Evolutionary conservation across 1,284 basidiomycete genomes (phyloP).

Genomic region (Sphaerobolus stellatus): DNA sequence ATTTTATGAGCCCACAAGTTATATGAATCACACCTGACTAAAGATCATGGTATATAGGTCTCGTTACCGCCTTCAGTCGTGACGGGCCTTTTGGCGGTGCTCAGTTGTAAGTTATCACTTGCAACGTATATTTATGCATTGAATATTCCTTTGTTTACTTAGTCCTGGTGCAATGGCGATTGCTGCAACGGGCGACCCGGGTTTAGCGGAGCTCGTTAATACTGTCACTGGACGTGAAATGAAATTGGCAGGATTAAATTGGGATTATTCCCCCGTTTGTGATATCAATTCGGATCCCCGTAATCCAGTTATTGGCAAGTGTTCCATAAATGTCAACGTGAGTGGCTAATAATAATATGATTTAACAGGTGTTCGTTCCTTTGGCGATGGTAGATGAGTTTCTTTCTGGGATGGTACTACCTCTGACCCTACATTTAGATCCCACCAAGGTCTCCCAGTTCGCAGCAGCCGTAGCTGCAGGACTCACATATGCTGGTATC

Average conservation of each 20-base stretch:
- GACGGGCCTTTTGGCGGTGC: slow-evolving; percentile 46
- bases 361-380: slow-evolving; percentile 59
- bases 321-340: neutral
- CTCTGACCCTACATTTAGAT: slow-evolving; percentile 37
- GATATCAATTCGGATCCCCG: slow-evolving; percentile 65
- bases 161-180: slow-evolving; percentile 75
- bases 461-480: slow-evolving; percentile 46
- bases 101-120: slow-evolving; percentile 52
- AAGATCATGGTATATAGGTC: too few species aligned
- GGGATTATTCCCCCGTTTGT: slow-evolving; percentile 67
- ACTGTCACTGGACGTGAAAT: slow-evolving; percentile 55
- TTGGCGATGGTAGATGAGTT: slow-evolving; percentile 55
- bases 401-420: neutral
- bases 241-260: slow-evolving; percentile 62
- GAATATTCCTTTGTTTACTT: neutral
- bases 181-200: slow-evolving; percentile 50
- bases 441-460: slow-evolving; percentile 49
- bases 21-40: too few species aligned
- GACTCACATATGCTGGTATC: slow-evolving; percentile 47
- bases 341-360: slow-evolving; percentile 6
- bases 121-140: neutral
- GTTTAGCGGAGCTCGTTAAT: slow-evolving; percentile 48
- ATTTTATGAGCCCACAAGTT: too few species aligned
- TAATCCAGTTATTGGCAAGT: slow-evolving; percentile 68
- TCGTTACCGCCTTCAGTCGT: slow-evolving; percentile 61